A percentile compares a stretch with the other conserved stretches of the same genome.
phyloP scores from a whole-genome alignment of 176 grass and related monocot species.

The Aechmea fasciata region DNA sequence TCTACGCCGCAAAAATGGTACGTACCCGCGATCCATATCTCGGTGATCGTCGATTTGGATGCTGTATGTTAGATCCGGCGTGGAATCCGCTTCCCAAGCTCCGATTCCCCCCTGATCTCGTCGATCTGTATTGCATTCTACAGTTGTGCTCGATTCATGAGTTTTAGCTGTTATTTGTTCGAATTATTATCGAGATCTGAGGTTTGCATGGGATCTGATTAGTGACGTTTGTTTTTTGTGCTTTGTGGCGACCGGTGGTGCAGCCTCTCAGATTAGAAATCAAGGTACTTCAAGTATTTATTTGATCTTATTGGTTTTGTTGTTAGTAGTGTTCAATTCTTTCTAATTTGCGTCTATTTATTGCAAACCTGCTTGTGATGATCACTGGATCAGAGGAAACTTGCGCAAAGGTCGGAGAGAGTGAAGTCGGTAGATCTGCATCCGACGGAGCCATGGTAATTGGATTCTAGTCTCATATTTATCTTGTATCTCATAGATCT shows the following conservation, averaged over 20 bases:
- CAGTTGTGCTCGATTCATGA: conserved; percentile 1
- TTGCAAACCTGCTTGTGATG: conserved; percentile 16
- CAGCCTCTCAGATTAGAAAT: conserved; percentile 99
- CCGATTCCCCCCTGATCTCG: conserved; percentile 1
- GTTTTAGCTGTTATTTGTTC: neutral
- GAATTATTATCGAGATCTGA: conserved; percentile 51
- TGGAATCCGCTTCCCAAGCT: neutral
- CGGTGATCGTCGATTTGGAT: neutral
- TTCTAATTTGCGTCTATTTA: conserved; percentile 15
- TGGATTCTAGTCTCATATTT: conserved; percentile 7
- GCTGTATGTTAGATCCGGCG: conserved; percentile 10
- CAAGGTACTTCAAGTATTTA: conserved; percentile 53
- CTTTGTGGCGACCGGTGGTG: conserved; percentile 10
- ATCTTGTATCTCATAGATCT: neutral
- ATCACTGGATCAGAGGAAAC: conserved; percentile 71
- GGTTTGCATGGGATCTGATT: conserved; percentile 9
- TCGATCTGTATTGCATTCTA: neutral
- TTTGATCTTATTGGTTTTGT: conserved; percentile 30
- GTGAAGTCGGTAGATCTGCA: conserved; percentile 99
- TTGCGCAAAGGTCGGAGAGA: conserved; percentile 85
- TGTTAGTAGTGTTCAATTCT: conserved; percentile 6
- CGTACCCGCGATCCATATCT: conserved; percentile 16
- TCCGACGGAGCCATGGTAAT: conserved; percentile 95
- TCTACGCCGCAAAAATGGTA: conserved; percentile 26
- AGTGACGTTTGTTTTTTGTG: conserved; percentile 18